phyloP scores from a whole-genome alignment of 2,329 filamentous ascomycete genomes.

The Biscogniauxia sp. region DNA sequence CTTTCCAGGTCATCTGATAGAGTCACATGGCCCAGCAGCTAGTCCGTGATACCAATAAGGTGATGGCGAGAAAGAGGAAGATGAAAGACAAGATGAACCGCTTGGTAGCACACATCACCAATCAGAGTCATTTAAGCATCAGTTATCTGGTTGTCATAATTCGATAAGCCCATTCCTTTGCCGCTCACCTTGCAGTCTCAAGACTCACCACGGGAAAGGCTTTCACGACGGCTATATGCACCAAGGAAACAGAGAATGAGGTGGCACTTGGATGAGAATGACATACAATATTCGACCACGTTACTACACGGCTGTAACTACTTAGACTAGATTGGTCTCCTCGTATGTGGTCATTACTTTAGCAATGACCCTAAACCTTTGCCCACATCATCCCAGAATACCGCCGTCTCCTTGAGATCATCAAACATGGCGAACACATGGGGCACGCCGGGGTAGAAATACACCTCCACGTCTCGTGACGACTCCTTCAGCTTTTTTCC shows the following conservation, averaged over 20 bases:
- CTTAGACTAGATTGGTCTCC: not conserved
- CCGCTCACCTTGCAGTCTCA: too few species aligned
- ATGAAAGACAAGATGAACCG: too few species aligned
- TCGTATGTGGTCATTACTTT: not conserved
- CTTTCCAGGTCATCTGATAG: too few species aligned
- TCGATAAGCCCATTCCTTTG: too few species aligned
- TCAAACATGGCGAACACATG: not conserved
- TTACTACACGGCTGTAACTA: not conserved
- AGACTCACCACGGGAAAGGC: too few species aligned
- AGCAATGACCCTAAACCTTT: not conserved
- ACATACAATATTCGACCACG: not conserved
- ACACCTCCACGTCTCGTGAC: not conserved
- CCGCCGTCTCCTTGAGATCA: not conserved
- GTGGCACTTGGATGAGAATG: not conserved
- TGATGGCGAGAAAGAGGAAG: too few species aligned
- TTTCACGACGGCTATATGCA: too few species aligned
- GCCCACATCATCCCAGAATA: not conserved
- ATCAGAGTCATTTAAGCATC: too few species aligned
- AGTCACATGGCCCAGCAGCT: too few species aligned
- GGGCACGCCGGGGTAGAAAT: not conserved
- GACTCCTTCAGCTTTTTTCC: not conserved
- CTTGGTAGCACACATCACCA: too few species aligned
- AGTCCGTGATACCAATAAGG: too few species aligned
- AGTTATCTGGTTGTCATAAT: too few species aligned
- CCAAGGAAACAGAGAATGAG: not conserved